Conservation (phyloP, 1,139 yeast genomes). For the Hansenula lynferdii region DNA sequence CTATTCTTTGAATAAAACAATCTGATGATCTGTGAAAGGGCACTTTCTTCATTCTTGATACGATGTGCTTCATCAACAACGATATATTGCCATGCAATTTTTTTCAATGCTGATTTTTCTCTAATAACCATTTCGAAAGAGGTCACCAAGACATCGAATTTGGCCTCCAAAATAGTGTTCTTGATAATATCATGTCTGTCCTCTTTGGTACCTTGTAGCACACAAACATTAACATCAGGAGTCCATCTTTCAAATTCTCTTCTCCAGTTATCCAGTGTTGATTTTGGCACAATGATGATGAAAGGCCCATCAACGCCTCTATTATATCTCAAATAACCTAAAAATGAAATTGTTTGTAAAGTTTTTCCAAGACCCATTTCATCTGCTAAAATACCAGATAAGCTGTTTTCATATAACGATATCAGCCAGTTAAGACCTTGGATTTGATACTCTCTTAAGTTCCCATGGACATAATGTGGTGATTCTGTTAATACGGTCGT, state of each 20-base stretch:
- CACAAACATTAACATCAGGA: constrained; percentile 86
- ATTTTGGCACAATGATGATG: constrained; percentile 88
- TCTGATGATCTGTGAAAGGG: constrained; percentile 85
- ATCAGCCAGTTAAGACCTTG: constrained; percentile 94
- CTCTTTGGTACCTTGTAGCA: constrained; percentile 85
- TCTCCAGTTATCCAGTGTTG: constrained; percentile 93
- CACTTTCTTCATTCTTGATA: constrained; percentile 89
- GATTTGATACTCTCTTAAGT: constrained; percentile 74
- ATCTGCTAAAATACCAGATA: constrained; percentile 92
- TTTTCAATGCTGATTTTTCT: constrained; percentile 76
- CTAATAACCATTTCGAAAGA: constrained; percentile 91
- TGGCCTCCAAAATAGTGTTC: constrained; percentile 55
- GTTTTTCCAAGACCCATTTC: constrained; percentile 99
- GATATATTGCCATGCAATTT: constrained; percentile 89
- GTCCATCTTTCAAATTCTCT: constrained; percentile 94
- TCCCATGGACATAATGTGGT: constrained; percentile 69
- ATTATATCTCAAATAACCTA: constrained; percentile 80
- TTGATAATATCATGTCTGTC: constrained; percentile 60
- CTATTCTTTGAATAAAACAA: constrained; percentile 82
- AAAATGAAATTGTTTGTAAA: constrained; percentile 83
- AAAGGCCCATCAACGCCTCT: constrained; percentile 86
- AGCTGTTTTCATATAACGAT: constrained; percentile 70
- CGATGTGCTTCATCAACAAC: constrained; percentile 97
- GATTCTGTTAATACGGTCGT: constrained; percentile 69
- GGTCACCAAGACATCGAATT: constrained; percentile 85